phyloP scores from a whole-genome alignment of 176 grass and related monocot species.

The Tillandsia leiboldiana region DNA sequence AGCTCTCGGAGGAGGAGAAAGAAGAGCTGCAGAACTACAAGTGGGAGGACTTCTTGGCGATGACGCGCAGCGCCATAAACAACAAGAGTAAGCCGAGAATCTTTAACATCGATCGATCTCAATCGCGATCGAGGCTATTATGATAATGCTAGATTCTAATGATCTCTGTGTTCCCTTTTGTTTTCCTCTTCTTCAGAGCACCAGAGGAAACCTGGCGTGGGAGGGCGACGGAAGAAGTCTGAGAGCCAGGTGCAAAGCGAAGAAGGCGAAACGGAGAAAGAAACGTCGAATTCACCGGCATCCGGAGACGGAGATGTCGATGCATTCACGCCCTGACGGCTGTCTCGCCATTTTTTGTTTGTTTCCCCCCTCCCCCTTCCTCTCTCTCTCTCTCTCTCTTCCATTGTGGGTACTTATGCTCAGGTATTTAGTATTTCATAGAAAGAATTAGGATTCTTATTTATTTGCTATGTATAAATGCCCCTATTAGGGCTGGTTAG shows the following conservation, averaged over 20 bases:
- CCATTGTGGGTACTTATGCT: too few relatives aligned
- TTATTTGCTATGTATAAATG: slow-evolving; percentile 6
- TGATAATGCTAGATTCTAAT: not conserved
- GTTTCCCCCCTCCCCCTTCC: not conserved
- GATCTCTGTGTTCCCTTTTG: slow-evolving; percentile 8
- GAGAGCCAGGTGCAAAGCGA: slow-evolving; percentile 39
- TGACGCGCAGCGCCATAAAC: slow-evolving; percentile 84
- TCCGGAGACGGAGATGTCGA: slow-evolving; percentile 66
- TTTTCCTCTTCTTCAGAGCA: slow-evolving; percentile 40
- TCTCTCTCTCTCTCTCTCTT: slow-evolving; percentile 2
- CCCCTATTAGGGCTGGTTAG: slow-evolving; percentile 24
- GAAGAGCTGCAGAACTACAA: slow-evolving; percentile 53
- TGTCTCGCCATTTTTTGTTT: not conserved
- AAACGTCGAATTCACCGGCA: slow-evolving; percentile 40
- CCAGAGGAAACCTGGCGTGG: slow-evolving; percentile 45
- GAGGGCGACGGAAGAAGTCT: slow-evolving; percentile 36
- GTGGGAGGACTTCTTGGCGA: slow-evolving; percentile 70
- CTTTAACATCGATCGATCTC: not conserved
- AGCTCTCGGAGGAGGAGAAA: slow-evolving; percentile 70
- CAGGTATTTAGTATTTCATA: not conserved
- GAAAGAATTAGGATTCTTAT: not conserved
- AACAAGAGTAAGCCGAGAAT: slow-evolving; percentile 72
- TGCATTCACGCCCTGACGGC: slow-evolving; percentile 32
- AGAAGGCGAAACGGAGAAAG: slow-evolving; percentile 43
- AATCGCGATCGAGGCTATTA: not conserved